Conservation (phyloP, 768 basidiomycete species). For the Hypsizygus marmoreus region DNA sequence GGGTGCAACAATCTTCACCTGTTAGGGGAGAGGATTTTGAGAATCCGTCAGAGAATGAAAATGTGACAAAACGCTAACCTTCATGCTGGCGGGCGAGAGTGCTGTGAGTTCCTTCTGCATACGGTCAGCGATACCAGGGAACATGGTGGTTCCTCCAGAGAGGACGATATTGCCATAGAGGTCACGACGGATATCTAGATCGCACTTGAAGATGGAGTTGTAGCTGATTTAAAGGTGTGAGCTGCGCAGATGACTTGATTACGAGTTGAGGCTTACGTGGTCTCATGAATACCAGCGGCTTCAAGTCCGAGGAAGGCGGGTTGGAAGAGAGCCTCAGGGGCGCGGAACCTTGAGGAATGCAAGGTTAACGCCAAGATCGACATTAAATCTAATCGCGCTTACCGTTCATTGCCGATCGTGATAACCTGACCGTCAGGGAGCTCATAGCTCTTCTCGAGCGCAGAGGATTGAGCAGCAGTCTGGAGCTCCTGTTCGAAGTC, state of each 20-base stretch:
- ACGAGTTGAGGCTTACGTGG: slow-evolving; percentile 51
- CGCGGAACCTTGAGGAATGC: slow-evolving; percentile 72
- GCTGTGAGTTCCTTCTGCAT: slow-evolving; percentile 93
- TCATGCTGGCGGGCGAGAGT: slow-evolving; percentile 86
- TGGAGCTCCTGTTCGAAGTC: slow-evolving; percentile 94
- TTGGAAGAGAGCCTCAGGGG: slow-evolving; percentile 94
- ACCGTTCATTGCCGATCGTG: slow-evolving; percentile 92
- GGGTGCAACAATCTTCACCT: slow-evolving; percentile 91
- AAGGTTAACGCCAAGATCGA: slow-evolving; percentile 57
- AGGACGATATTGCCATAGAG: slow-evolving; percentile 83
- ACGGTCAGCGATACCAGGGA: slow-evolving; percentile 93
- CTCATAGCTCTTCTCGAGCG: slow-evolving; percentile 92
- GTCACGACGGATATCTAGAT: slow-evolving; percentile 83
- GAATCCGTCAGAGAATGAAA: neutral
- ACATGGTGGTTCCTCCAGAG: slow-evolving; percentile 93
- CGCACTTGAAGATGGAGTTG: slow-evolving; percentile 87
- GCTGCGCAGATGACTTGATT: slow-evolving; percentile 7
- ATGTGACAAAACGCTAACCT: slow-evolving; percentile 42
- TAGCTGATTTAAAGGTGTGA: slow-evolving; percentile 40
- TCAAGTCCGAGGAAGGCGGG: slow-evolving; percentile 89
- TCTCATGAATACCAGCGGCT: slow-evolving; percentile 90
- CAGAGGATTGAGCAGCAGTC: slow-evolving; percentile 86
- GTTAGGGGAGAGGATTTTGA: slow-evolving; percentile 3
- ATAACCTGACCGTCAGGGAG: slow-evolving; percentile 93
- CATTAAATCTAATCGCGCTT: slow-evolving; percentile 56